Conservation (phyloP, 2,329 filamentous ascomycete genomes). For the Achaetomium macrosporum region DNA sequence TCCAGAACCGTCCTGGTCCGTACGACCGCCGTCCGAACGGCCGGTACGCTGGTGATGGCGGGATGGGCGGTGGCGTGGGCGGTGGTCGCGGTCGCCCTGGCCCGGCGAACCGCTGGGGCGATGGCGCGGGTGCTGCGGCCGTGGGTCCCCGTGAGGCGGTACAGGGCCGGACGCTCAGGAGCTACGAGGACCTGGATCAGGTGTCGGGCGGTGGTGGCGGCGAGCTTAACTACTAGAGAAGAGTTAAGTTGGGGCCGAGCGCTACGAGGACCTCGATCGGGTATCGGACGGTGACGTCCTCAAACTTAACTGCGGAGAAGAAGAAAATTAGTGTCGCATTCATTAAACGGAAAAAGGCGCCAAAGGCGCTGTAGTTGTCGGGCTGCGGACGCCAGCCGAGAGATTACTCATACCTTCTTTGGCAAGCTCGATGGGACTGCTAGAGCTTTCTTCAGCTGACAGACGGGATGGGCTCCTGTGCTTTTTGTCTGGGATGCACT, state of each 20-base stretch:
- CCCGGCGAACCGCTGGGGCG: slow-evolving; percentile 56
- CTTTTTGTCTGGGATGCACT: too few species aligned
- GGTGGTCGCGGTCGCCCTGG: slow-evolving; percentile 47
- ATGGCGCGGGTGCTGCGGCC: slow-evolving; percentile 64
- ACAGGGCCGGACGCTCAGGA: slow-evolving; percentile 87
- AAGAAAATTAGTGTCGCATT: too few species aligned
- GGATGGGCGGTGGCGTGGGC: slow-evolving; percentile 43
- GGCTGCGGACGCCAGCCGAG: too few species aligned
- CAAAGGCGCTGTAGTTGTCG: too few species aligned
- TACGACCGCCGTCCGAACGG: slow-evolving; percentile 62
- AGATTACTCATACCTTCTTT: too few species aligned
- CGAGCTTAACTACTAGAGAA: slow-evolving; percentile 78
- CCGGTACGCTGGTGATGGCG: slow-evolving; percentile 37
- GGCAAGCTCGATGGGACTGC: too few species aligned
- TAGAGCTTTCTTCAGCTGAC: not conserved
- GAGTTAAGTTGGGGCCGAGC: not conserved
- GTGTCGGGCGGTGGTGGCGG: slow-evolving; percentile 67
- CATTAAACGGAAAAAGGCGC: too few species aligned
- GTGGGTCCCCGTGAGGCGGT: slow-evolving; percentile 87
- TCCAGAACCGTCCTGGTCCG: slow-evolving; percentile 61
- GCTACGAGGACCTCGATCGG: too few species aligned
- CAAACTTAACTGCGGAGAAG: too few species aligned
- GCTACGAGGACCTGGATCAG: slow-evolving; percentile 95
- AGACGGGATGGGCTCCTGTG: too few species aligned
- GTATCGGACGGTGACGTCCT: too few species aligned